Evolutionary conservation across 2,329 filamentous ascomycete species (phyloP).

Genomic region (Fusarium robinianum): DNA sequence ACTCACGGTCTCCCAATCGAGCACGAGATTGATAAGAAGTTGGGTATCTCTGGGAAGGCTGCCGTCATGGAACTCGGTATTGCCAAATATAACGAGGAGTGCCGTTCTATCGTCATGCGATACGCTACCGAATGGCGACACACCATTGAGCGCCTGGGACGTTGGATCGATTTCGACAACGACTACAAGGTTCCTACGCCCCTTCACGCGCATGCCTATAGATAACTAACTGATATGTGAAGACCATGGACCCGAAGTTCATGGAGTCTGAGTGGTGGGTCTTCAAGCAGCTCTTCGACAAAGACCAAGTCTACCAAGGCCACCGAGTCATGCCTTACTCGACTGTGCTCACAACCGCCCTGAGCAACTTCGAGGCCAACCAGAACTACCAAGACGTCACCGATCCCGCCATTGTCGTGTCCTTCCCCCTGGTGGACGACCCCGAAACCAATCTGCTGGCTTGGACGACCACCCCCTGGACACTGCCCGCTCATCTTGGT

Average conservation of each 20-base stretch:
- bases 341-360: conserved; percentile 82
- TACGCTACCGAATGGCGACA: conserved; percentile 85
- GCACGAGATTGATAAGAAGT: conserved; percentile 96
- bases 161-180: conserved; percentile 98
- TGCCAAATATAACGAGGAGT: conserved; percentile 88
- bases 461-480: conserved; percentile 91
- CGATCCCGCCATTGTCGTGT: conserved; percentile 86
- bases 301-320: conserved; percentile 86
- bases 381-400: conserved; percentile 95
- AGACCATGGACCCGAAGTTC: conserved; percentile 92
- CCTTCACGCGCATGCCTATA: neutral
- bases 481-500: conserved; percentile 77
- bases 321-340: conserved; percentile 96
- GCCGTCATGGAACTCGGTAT: conserved; percentile 87
- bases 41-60: conserved; percentile 84
- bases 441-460: conserved; percentile 76
- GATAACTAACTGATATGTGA: conserved; percentile 15
- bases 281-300: conserved; percentile 90
- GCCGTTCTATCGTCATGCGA: conserved; percentile 89
- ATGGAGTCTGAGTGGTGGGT: conserved; percentile 99
- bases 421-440: conserved; percentile 81
- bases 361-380: conserved; percentile 92
- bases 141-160: conserved; percentile 84
- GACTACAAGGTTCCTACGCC: conserved; percentile 75
- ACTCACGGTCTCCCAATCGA: conserved; percentile 93